phyloP scores from a whole-genome alignment of 768 basidiomycete genomes.

The Termitomyces sp. region DNA sequence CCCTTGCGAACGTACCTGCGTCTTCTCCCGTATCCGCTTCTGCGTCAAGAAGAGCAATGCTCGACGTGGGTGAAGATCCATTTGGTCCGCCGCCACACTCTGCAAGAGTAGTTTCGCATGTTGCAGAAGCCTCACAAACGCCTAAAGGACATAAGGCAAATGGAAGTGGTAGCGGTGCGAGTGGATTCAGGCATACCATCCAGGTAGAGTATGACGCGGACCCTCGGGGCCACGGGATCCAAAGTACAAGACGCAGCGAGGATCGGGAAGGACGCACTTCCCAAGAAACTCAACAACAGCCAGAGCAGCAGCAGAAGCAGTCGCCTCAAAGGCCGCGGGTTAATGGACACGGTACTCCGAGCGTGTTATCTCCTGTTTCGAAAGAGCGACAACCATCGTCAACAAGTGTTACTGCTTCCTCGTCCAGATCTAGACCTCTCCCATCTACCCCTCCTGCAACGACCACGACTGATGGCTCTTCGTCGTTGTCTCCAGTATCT shows the following conservation, averaged over 20 bases:
- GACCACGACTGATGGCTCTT: background rate
- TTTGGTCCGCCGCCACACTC: constrained; percentile 48
- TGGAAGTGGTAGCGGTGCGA: constrained; percentile 26
- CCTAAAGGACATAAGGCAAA: constrained; percentile 45
- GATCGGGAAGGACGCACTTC: constrained; percentile 16
- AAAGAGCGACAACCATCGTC: constrained; percentile 28
- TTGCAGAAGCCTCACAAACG: constrained; percentile 5
- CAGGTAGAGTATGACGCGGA: constrained; percentile 89
- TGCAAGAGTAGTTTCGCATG: constrained; percentile 7
- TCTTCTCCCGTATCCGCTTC: constrained; percentile 21
- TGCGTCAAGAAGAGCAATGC: constrained; percentile 19
- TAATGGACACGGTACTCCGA: background rate
- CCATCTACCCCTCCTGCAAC: constrained; percentile 11
- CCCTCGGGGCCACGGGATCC: constrained; percentile 23
- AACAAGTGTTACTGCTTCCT: constrained; percentile 1
- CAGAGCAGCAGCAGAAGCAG: background rate
- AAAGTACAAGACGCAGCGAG: constrained; percentile 24
- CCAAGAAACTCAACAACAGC: background rate
- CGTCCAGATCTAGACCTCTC: constrained; percentile 28
- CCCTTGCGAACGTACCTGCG: constrained; percentile 19
- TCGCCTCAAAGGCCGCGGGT: background rate
- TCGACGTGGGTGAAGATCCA: constrained; percentile 60
- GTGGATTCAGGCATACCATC: constrained; percentile 79
- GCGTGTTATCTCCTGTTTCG: constrained; percentile 10
- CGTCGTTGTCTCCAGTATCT: background rate